Percentiles rank a stretch among this genome's conserved stretches.
Evolutionary conservation across 202 grass and related monocot genomes (phyloP).

Genomic region (Panicum virgatum): DNA sequence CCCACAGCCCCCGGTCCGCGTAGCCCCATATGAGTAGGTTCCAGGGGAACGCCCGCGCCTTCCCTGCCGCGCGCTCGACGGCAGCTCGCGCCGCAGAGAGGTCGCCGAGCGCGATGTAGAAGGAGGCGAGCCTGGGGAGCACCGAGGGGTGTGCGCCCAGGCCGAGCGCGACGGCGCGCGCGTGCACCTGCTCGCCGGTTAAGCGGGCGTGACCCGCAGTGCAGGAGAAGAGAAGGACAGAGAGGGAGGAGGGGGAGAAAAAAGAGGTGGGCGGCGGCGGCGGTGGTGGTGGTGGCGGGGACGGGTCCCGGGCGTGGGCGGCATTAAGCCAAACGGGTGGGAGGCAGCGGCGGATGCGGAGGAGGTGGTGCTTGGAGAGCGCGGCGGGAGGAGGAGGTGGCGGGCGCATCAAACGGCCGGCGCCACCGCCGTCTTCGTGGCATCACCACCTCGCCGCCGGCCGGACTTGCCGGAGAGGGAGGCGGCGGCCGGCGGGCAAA

Average conservation of each 20-base stretch:
- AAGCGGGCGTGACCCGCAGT: conserved; percentile 3
- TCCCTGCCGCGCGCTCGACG: no score
- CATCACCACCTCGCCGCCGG: conserved; percentile 44
- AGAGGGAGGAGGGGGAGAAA: conserved; percentile 19
- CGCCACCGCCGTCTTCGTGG: conserved; percentile 31
- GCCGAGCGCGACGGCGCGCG: no score
- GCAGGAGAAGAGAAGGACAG: conserved; percentile 43
- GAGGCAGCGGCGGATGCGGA: conserved; percentile 42
- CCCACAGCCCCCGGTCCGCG: no score
- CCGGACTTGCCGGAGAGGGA: conserved; percentile 15
- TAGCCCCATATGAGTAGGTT: no score
- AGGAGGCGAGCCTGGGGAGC: no score
- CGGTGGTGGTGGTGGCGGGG: conserved; percentile 16
- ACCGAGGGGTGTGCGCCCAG: no score
- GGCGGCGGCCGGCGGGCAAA: not conserved
- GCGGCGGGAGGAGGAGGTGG: conserved; percentile 19
- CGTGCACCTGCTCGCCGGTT: conserved; percentile 55
- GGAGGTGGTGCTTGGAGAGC: conserved; percentile 37
- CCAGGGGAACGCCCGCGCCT: no score
- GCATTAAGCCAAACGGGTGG: conserved; percentile 40
- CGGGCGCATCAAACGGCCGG: conserved; percentile 46
- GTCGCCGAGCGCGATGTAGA: no score
- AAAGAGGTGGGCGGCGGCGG: not conserved
- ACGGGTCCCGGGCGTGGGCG: not conserved
- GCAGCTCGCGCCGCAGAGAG: no score